phyloP scores from a whole-genome alignment of 2,329 filamentous ascomycete species.

The Nothophoma quercina region DNA sequence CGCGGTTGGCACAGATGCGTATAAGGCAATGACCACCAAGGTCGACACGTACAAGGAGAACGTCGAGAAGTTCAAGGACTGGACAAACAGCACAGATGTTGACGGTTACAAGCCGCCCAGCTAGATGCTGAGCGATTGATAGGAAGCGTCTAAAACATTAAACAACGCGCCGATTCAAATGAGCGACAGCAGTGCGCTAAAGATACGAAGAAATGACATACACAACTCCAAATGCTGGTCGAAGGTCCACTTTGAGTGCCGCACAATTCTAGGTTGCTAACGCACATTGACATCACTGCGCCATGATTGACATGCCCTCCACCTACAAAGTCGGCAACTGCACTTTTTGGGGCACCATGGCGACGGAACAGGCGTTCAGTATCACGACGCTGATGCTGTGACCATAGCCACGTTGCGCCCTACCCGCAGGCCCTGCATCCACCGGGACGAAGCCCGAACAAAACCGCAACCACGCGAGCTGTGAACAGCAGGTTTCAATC shows the following conservation, averaged over 20 bases:
- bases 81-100: conserved; percentile 59
- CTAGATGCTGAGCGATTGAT: conserved; percentile 6
- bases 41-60: conserved; percentile 59
- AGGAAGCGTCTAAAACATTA: background rate
- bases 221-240: background rate
- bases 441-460: background rate
- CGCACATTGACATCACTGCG: background rate
- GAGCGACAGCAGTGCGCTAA: background rate
- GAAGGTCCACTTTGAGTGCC: background rate
- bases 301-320: background rate
- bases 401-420: conserved; percentile 27
- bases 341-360: background rate
- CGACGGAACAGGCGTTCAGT: conserved; percentile 5
- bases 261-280: background rate
- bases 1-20: conserved; percentile 63
- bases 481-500: background rate
- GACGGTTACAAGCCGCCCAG: conserved; percentile 48
- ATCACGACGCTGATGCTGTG: conserved; percentile 18
- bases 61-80: conserved; percentile 59
- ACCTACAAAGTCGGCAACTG: background rate
- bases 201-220: background rate
- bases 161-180: no score
- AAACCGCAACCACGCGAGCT: background rate
- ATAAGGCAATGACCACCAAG: conserved; percentile 58
- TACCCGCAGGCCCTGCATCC: background rate